Percentiles rank a stretch among this genome's conserved stretches.
Conservation (phyloP, 2,329 filamentous ascomycete genomes). For the Scopulariopsis brevicaulis region DNA sequence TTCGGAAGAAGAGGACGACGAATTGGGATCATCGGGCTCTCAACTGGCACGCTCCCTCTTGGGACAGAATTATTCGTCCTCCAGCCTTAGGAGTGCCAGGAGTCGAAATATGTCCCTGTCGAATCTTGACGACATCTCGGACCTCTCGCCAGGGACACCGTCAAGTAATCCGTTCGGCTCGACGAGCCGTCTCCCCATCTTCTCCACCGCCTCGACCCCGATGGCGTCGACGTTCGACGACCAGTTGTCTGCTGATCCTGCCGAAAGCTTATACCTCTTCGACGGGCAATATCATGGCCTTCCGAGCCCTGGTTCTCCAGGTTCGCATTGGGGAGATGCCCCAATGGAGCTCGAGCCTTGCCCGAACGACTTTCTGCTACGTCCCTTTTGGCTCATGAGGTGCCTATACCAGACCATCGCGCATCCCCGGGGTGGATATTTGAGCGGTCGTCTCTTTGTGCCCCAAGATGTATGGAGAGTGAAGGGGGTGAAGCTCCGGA, state of each 20-base stretch:
- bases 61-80: conserved; percentile 60
- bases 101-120: conserved; percentile 63
- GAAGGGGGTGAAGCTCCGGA: conserved; percentile 85
- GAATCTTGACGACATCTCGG: conserved; percentile 48
- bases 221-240: conserved; percentile 51
- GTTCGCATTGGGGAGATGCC: conserved; percentile 47
- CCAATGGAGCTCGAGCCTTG: conserved; percentile 82
- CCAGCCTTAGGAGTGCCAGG: conserved; percentile 60
- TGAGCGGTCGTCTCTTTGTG: conserved; percentile 85
- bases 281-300: conserved; percentile 63
- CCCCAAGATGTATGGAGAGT: conserved; percentile 90
- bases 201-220: conserved; percentile 59
- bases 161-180: conserved; percentile 55
- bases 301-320: conserved; percentile 51
- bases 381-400: conserved; percentile 96
- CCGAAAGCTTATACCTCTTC: conserved; percentile 68
- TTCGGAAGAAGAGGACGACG: conserved; percentile 14
- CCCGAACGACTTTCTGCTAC: conserved; percentile 76
- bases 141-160: conserved; percentile 64
- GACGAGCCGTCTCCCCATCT: conserved; percentile 32
- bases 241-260: conserved; percentile 41
- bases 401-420: conserved; percentile 85
- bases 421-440: conserved; percentile 82
- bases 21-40: conserved; percentile 34
- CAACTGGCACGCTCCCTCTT: conserved; percentile 39